Percentiles rank a stretch among this genome's conserved stretches.
Evolutionary conservation across 768 basidiomycete genomes (phyloP).

Genomic region (Psilocybe cubensis): DNA sequence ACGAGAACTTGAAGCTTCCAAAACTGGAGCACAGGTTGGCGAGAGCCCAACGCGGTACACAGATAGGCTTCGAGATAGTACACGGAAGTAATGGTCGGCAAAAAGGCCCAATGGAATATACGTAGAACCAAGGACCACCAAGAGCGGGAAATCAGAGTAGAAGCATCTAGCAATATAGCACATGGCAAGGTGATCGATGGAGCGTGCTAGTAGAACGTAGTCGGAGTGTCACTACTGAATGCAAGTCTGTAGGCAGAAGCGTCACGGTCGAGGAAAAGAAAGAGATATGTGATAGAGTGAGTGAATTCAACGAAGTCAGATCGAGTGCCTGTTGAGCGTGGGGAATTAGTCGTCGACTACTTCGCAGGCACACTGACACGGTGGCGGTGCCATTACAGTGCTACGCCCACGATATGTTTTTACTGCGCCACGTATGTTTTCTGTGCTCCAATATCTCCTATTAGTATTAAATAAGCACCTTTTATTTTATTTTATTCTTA

Average conservation of each 20-base stretch:
- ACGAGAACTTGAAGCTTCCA: not conserved
- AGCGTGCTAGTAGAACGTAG: not conserved
- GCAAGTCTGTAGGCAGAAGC: not conserved
- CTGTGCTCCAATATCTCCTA: not conserved
- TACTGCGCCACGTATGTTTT: not conserved
- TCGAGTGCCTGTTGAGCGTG: not conserved
- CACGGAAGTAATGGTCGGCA: conserved; percentile 15
- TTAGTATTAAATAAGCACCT: not conserved
- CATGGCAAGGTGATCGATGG: conserved; percentile 1
- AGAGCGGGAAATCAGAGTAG: not conserved
- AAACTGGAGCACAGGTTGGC: not conserved
- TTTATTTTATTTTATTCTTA: not conserved
- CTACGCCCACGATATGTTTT: too few relatives aligned
- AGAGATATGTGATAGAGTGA: not conserved
- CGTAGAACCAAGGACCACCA: not conserved
- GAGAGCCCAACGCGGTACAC: not conserved
- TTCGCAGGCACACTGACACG: not conserved
- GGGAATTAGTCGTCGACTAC: not conserved
- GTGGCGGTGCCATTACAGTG: not conserved
- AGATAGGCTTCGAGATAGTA: not conserved
- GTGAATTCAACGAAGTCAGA: not conserved
- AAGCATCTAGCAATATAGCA: not conserved
- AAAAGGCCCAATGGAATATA: conserved; percentile 11
- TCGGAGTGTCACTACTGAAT: not conserved
- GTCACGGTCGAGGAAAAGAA: too few relatives aligned